These are phyloP conservation scores for Mortierella sp. DNA, from an alignment of 371 early-diverging fungal genomes.

Conservation along the genomic window DNA sequence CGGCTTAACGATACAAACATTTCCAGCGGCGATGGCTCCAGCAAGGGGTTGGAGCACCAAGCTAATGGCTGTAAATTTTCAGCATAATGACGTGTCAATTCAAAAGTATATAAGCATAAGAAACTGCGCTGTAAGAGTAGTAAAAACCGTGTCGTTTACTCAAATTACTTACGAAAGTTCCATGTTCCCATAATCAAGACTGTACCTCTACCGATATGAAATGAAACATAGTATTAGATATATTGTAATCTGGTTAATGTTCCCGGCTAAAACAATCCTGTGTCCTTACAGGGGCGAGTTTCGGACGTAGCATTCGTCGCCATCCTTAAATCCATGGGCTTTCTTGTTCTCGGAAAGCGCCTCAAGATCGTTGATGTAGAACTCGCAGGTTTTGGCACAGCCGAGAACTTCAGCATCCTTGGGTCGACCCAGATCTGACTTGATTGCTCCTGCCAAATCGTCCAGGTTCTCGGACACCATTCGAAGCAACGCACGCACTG, in stretches of 20 bases:
- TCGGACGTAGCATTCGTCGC: conserved; percentile 41
- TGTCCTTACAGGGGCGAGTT: conserved; percentile 44
- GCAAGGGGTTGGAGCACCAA: conserved; percentile 66
- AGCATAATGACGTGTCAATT: not conserved
- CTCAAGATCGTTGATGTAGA: conserved; percentile 63
- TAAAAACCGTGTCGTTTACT: too few relatives aligned
- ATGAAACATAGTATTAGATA: not conserved
- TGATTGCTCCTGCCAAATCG: conserved; percentile 60
- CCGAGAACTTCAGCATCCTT: conserved; percentile 58
- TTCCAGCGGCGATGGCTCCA: conserved; percentile 89
- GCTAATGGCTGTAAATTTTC: conserved; percentile 28
- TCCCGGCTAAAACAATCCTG: not conserved
- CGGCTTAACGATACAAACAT: conserved; percentile 86
- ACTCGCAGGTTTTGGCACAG: conserved; percentile 61
- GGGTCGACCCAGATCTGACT: conserved; percentile 63
- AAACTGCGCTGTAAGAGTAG: not conserved
- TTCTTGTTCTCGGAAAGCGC: conserved; percentile 41
- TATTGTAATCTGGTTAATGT: not conserved
- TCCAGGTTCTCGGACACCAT: conserved; percentile 65
- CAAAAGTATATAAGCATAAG: not conserved
- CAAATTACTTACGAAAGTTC: conserved; percentile 81
- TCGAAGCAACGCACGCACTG: conserved; percentile 63
- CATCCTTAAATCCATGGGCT: conserved; percentile 25
- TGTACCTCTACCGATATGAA: conserved; percentile 65
- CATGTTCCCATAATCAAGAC: conserved; percentile 84